Evolutionary conservation across 2,329 filamentous ascomycete genomes (phyloP), one percentile per base, ranked within the genome.

Genomic region (Alternaria rosae): DNA sequence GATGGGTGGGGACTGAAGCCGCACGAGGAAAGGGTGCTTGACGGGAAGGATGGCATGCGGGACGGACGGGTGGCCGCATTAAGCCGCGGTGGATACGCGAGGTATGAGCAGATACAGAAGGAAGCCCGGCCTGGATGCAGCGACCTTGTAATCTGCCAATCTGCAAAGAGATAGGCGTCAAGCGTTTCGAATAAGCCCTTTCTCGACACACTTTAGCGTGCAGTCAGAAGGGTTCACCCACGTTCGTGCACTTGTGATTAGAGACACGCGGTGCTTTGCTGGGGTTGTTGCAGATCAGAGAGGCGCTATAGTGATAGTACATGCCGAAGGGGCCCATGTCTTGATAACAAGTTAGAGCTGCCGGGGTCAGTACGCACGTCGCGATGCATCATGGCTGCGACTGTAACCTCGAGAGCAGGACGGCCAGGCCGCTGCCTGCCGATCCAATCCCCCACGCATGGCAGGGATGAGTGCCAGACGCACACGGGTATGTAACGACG

Each of bases 1-100:
- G 32, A 50, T 20, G 28, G 42, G 25, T 42, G 32, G 48, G 30
- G 21, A 59, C 32, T 26, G 30, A 54, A 28, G 28, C 50, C 44
- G 41, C 52, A 54, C 20, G 50, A 45, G 52, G 41, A 28, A 42
- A 41, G n/a, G 38, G 23, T 59, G 44, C 45, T 54, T 52, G 52
- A 54, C 35, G 41, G 52, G 38, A 44, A 53, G 53, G 52, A 45
- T 25, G 38, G n/a, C 51, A 28, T 53, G 51, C 47, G 51, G 51
- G 54, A 52, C 59, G 48, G 43, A 52, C 52, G 44, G 67, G 68
- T 74, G 73, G 64, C 66, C 66, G 57, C 55, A 70, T 73, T 69
- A 64, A 69, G 68, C 64, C 65, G 63, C 38, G 23, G 53, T 52
- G 53, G 53, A 62, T 57, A 63, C 63, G 56, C 53, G 41, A 52